phyloP scores from a whole-genome alignment of 192 early-diverging fungal genomes.

The Rhizophagus sp. region DNA sequence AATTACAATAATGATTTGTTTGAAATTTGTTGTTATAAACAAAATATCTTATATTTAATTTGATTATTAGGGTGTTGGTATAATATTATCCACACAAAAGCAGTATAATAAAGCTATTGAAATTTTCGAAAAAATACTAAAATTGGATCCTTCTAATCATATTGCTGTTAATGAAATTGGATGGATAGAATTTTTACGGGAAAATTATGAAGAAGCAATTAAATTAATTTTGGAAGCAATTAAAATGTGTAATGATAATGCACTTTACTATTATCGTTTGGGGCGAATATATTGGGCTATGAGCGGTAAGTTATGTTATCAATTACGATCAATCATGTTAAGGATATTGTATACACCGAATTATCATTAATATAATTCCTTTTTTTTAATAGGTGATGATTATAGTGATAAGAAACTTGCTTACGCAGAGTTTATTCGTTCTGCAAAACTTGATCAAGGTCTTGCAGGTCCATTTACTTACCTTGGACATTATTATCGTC shows the following conservation, averaged over 20 bases:
- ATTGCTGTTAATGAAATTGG: slow-evolving; percentile 69
- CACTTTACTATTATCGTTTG: slow-evolving; percentile 62
- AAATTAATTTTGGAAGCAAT: slow-evolving; percentile 55
- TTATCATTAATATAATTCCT: neutral
- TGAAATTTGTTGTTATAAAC: too few relatives aligned
- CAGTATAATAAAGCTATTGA: slow-evolving; percentile 56
- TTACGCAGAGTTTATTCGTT: slow-evolving; percentile 65
- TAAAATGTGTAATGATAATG: slow-evolving; percentile 45
- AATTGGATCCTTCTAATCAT: slow-evolving; percentile 45
- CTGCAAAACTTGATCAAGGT: slow-evolving; percentile 69
- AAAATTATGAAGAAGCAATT: slow-evolving; percentile 56
- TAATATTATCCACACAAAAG: slow-evolving; percentile 52
- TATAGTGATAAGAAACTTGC: slow-evolving; percentile 61
- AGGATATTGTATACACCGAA: neutral
- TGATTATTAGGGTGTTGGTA: slow-evolving; percentile 53
- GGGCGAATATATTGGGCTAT: slow-evolving; percentile 78
- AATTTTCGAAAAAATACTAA: slow-evolving; percentile 57
- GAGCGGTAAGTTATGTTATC: slow-evolving; percentile 51
- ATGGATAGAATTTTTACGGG: slow-evolving; percentile 57
- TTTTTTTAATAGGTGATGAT: slow-evolving; percentile 40
- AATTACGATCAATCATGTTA: neutral
- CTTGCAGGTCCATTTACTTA: slow-evolving; percentile 69
- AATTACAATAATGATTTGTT: neutral
- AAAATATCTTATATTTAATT: too few relatives aligned
- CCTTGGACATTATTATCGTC: slow-evolving; percentile 80